Percentiles rank a stretch among this genome's conserved stretches.
These are phyloP conservation scores for Hericium erinaceus DNA, from an alignment of 768 basidiomycete genomes.

Conservation along the genomic window DNA sequence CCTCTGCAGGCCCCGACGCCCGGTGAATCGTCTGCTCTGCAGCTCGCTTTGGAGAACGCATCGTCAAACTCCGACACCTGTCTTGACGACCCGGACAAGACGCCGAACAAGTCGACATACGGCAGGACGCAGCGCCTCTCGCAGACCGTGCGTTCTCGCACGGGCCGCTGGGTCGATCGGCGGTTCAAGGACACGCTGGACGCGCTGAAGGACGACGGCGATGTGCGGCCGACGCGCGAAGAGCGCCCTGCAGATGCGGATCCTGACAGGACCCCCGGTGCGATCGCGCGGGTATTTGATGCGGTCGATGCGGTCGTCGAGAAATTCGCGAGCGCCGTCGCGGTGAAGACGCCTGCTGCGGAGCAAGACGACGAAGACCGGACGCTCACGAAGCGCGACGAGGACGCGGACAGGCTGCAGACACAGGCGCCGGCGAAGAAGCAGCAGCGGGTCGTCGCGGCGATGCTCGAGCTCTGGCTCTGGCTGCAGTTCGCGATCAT, in stretches of 20 bases:
- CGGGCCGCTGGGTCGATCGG: slow-evolving; percentile 49
- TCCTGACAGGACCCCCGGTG: neutral
- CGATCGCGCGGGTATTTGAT: neutral
- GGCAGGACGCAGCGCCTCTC: slow-evolving; percentile 27
- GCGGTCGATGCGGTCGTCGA: neutral
- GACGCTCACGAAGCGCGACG: neutral
- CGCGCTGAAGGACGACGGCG: neutral
- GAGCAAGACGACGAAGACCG: neutral
- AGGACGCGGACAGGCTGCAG: neutral
- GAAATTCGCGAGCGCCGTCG: neutral
- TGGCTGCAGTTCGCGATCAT: slow-evolving; percentile 78
- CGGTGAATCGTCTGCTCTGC: neutral
- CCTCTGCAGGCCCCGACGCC: too few species aligned
- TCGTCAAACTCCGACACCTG: slow-evolving; percentile 9
- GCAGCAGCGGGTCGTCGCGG: slow-evolving; percentile 23
- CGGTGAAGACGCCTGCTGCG: neutral
- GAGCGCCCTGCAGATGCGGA: neutral
- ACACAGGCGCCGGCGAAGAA: slow-evolving; percentile 7
- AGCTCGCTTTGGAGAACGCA: slow-evolving; percentile 14
- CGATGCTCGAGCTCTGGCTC: slow-evolving; percentile 71
- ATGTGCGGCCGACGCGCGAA: neutral
- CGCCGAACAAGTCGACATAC: slow-evolving; percentile 9
- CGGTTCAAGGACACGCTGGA: slow-evolving; percentile 32
- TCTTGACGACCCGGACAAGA: slow-evolving; percentile 8
- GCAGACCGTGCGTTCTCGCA: slow-evolving; percentile 48